Evolutionary conservation across 2,329 filamentous ascomycete genomes (phyloP).

Genomic region (Pseudogymnoascus sp.): DNA sequence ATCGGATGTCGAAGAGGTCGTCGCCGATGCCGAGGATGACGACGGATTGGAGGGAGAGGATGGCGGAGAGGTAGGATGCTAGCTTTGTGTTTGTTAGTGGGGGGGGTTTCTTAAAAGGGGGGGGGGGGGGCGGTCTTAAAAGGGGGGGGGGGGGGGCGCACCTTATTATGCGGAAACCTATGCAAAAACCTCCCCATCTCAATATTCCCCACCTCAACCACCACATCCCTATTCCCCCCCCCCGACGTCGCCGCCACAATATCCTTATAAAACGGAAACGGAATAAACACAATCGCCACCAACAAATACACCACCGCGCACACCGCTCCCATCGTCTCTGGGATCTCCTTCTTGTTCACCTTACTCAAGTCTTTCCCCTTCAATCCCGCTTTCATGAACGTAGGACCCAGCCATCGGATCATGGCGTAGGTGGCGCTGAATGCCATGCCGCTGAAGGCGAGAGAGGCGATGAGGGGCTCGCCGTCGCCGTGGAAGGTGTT

Average conservation of each 20-base stretch:
- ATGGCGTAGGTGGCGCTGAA: slow-evolving; percentile 76
- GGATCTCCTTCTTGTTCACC: slow-evolving; percentile 64
- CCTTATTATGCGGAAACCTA: slow-evolving; percentile 90
- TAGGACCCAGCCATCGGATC: slow-evolving; percentile 86
- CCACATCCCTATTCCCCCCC: slow-evolving; percentile 82
- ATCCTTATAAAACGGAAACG: slow-evolving; percentile 96
- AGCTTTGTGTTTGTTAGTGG: slow-evolving; percentile 45
- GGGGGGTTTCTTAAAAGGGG: not conserved
- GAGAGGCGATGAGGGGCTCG: slow-evolving; percentile 78
- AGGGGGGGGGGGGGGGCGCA: slow-evolving; percentile 29
- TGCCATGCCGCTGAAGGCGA: slow-evolving; percentile 77
- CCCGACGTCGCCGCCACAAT: slow-evolving; percentile 92
- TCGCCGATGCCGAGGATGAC: slow-evolving; percentile 89
- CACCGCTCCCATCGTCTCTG: slow-evolving; percentile 92
- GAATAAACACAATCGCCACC: slow-evolving; percentile 82
- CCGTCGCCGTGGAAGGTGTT: slow-evolving; percentile 78
- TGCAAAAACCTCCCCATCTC: slow-evolving; percentile 81
- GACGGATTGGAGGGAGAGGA: slow-evolving; percentile 85
- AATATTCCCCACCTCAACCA: slow-evolving; percentile 36
- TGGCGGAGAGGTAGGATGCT: slow-evolving; percentile 87
- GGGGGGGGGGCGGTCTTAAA: no score
- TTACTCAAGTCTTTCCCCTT: slow-evolving; percentile 88
- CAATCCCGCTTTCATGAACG: slow-evolving; percentile 80
- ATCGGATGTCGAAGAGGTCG: slow-evolving; percentile 95
- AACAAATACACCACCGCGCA: slow-evolving; percentile 90